Evolutionary conservation across 192 early-diverging fungal species (phyloP), one percentile per base, ranked within the genome.

Genomic region (Coemansia sp.): DNA sequence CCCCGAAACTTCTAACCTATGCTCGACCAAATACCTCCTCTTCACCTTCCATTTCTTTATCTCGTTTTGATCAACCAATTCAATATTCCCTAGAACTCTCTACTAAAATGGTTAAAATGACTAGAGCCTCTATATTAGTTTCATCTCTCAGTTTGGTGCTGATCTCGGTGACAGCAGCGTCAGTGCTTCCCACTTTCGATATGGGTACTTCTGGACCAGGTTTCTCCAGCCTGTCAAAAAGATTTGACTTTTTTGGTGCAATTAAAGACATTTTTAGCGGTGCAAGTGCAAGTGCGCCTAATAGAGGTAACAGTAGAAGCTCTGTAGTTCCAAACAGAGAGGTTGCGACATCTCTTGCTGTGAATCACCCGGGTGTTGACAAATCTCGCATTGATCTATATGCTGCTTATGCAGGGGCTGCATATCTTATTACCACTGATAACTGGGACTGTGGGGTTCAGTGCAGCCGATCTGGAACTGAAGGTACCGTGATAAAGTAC

Each of bases 361-460:
- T 33, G 6, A 48, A 45, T 30, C 17, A 40, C 23, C 42, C 53
- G 7, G 61, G 24, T 5, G n/a, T 62, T 0, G 39, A 42, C 11
- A 41, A 48, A 30, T 18, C 18, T 3, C 62, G 50, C 22, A 23
- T 72, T 6, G 45, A 62, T 17, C 14, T 72, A 15, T 72, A 66
- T 37, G 69, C 69, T 0, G 59, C 69, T 4, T 72, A 72, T 53
- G 45, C 69, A 13, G 64, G 69, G 6, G 69, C 69, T 11, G 59
- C 69, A 23, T 72, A 72, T 23, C 15, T 23, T 4, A 12, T 57
- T 15, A 27, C 44, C n/a, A 34, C 41, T 5, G 19, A 44, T 24
- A 37, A 24, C 4, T 73, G 70, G 70, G 40, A 41, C 40, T 73
- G 70, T 46, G 49, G 37, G 10, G 24, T 51, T 22, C 63, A 72